Base-by-base conservation (phyloP, 768 basidiomycete species). In the Termitomyces sp. region DNA sequence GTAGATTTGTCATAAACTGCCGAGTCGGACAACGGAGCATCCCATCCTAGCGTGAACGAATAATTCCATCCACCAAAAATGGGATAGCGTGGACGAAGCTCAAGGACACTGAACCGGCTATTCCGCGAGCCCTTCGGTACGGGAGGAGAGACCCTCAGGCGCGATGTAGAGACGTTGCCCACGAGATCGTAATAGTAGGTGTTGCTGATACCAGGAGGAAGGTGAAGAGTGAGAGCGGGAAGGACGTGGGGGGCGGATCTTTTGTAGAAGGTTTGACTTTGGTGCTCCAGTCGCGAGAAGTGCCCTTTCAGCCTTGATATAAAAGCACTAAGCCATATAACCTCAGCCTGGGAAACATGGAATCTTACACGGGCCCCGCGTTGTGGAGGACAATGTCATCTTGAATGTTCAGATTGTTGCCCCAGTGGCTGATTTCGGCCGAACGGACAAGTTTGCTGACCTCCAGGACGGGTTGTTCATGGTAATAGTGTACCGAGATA, bases 41-140 rank as follows among this genome's bases (percentile, higher is more conserved):
- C 94, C 81, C 90, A 99, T 2, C 97, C 97, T 3, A 98, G 78
- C 5, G 92, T 94, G 75, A 95, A 98, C 44, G 78, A 86, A 71
- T 96, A 98, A 68, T 97, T 98, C 97, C 97, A 99, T 44, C 96
- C 94, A 31, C 97, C 97, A 64, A 98, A 70, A 46, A 99, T 66
- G 33, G 97, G 97, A 71, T 94, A 99, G 46, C 97, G 83, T 0
- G 97, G 96, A 41, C 79, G 80, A 50, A 98, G 69, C 65, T 98
- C 94, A 26, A 99, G 77, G 24, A 88, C 61, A 54, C 90, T 90
- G 65, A 79, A 77, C 45, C 82, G 78, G 56, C 75, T 78, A 15
- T 74, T 72, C 56, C 77, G 77, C 58, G 73, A 72, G n/a, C 78
- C 78, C 64, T 84, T 84, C 4, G 86, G 77, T 6, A 80, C 75